These are phyloP conservation scores for Aureobasidium sp. DNA, from an alignment of 2,329 filamentous ascomycete species.

Conservation along the genomic window DNA sequence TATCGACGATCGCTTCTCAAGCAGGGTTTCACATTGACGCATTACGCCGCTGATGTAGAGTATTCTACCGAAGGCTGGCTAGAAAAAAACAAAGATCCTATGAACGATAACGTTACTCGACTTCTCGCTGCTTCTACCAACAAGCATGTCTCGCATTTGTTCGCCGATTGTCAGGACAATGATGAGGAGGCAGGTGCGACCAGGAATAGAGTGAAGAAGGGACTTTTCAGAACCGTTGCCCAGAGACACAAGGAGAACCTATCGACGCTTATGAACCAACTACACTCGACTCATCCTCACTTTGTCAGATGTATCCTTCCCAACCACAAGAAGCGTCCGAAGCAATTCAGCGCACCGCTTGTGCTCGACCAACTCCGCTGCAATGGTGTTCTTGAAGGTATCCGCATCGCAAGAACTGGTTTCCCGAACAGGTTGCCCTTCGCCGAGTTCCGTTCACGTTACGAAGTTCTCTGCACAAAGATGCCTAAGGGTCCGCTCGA, in stretches of 20 bases:
- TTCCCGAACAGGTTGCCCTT: slow-evolving; percentile 93
- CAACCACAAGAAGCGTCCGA: slow-evolving; percentile 95
- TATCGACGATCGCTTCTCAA: slow-evolving; percentile 81
- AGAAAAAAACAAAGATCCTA: slow-evolving; percentile 97
- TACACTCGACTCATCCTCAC: slow-evolving; percentile 94
- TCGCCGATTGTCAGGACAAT: slow-evolving; percentile 75
- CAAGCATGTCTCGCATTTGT: slow-evolving; percentile 74
- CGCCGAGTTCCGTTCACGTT: slow-evolving; percentile 87
- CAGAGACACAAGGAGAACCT: slow-evolving; percentile 97
- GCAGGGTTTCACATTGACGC: slow-evolving; percentile 90
- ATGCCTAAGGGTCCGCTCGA: slow-evolving; percentile 89
- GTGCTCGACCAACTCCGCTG: slow-evolving; percentile 95
- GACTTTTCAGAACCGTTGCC: slow-evolving; percentile 90
- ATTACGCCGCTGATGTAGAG: slow-evolving; percentile 96
- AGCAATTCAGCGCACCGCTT: slow-evolving; percentile 83
- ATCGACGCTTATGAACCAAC: slow-evolving; percentile 88
- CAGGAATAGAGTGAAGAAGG: slow-evolving; percentile 85
- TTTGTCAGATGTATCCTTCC: slow-evolving; percentile 97
- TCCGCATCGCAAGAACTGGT: slow-evolving; percentile 90
- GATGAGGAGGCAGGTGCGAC: slow-evolving; percentile 65
- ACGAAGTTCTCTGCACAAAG: slow-evolving; percentile 83
- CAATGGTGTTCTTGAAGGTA: slow-evolving; percentile 98
- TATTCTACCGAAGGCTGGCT: slow-evolving; percentile 93
- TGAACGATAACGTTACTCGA: slow-evolving; percentile 94
- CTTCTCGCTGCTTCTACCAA: slow-evolving; percentile 76